Evolutionary conservation across 2,329 filamentous ascomycete genomes (phyloP).

Genomic region (Aureobasidium subglaciale): DNA sequence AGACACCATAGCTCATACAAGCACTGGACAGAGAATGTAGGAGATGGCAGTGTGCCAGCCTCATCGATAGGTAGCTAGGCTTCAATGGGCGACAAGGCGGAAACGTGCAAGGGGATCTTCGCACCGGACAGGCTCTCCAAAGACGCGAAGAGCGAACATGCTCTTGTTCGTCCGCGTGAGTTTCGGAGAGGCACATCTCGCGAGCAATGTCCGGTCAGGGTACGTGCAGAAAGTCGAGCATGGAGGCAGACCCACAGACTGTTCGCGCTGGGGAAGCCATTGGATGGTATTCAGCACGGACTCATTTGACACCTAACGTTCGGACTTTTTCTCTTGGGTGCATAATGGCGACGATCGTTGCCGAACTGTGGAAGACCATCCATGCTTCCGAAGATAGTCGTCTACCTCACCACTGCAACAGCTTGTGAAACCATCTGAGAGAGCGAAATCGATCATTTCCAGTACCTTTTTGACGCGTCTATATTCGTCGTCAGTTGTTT

Average conservation of each 20-base stretch:
- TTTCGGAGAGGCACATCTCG: conserved; percentile 8
- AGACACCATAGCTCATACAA: conserved; percentile 4
- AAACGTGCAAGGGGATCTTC: conserved; percentile 7
- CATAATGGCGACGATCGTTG: conserved; percentile 4
- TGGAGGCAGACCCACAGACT: background rate
- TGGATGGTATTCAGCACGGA: background rate
- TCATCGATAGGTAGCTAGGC: conserved; percentile 6
- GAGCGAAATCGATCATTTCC: background rate
- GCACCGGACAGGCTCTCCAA: conserved; percentile 4
- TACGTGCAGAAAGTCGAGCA: background rate
- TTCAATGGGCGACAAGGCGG: conserved; percentile 3
- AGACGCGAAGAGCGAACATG: conserved; percentile 9
- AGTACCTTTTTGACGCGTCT: background rate
- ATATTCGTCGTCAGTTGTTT: background rate
- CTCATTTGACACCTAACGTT: background rate
- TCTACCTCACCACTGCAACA: conserved; percentile 11
- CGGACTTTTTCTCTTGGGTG: conserved; percentile 14
- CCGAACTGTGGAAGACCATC: background rate
- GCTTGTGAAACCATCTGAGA: background rate
- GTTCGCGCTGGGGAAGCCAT: background rate
- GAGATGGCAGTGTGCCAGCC: conserved; percentile 3
- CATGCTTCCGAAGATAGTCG: conserved; percentile 8
- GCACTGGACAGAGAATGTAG: conserved; percentile 7
- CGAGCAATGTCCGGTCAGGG: conserved; percentile 5
- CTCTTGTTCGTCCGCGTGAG: background rate